These are phyloP conservation scores for Geranium rotundifolium DNA, from an alignment of 345 rosid genomes.

Conservation along the genomic window DNA sequence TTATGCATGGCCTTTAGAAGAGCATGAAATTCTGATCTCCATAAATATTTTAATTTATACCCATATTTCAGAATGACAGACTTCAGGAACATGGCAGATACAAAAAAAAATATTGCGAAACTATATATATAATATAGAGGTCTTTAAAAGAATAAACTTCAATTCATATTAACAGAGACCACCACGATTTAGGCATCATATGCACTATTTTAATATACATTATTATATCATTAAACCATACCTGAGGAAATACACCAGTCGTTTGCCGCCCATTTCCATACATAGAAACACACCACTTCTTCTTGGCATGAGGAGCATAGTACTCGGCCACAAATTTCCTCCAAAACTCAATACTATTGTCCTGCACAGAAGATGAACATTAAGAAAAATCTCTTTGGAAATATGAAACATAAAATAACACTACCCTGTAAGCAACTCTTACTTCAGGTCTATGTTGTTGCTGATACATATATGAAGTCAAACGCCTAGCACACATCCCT, in stretches of 20 bases:
- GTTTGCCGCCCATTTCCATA: slow-evolving; percentile 96
- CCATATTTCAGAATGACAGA: slow-evolving; percentile 1
- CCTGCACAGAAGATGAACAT: slow-evolving; percentile 36
- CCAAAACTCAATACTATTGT: slow-evolving; percentile 95
- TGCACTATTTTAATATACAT: not conserved
- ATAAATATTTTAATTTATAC: not conserved
- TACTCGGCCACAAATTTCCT: slow-evolving; percentile 87
- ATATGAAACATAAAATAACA: slow-evolving; percentile 10
- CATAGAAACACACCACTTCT: slow-evolving; percentile 99
- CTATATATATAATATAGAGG: no score
- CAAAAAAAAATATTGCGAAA: no score
- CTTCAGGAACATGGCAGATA: slow-evolving; percentile 1
- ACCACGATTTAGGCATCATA: not conserved
- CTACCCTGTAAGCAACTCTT: slow-evolving; percentile 20
- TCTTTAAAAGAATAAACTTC: not conserved
- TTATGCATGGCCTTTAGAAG: not conserved
- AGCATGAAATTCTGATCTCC: not conserved
- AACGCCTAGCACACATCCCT: slow-evolving; percentile 91
- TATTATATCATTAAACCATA: slow-evolving; percentile 21
- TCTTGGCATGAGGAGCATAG: slow-evolving; percentile 89
- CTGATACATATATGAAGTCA: slow-evolving; percentile 78
- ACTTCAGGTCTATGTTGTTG: slow-evolving; percentile 97
- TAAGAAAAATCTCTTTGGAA: not conserved
- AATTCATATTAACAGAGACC: not conserved
- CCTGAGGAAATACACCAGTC: slow-evolving; percentile 96